Percentiles rank a stretch among this genome's conserved stretches.
Evolutionary conservation across 257 asterid species (phyloP).

Genomic region (Hygrophila difformis): DNA sequence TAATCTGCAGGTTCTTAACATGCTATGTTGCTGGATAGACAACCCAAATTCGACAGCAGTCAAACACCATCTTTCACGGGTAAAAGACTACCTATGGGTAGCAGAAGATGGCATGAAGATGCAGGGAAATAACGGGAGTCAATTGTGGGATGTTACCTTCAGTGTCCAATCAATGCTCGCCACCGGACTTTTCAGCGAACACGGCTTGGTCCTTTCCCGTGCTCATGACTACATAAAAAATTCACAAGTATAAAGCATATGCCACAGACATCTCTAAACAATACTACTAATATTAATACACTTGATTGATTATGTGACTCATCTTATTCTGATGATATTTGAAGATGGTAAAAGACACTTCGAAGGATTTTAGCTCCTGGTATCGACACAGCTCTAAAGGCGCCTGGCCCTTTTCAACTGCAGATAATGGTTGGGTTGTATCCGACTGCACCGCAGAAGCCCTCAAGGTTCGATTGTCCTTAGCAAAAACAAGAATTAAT

Average conservation of each 20-base stretch:
- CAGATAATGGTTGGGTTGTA: conserved; percentile 63
- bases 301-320: no score
- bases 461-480: conserved; percentile 33
- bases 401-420: conserved; percentile 71
- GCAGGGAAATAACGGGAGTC: conserved; percentile 84
- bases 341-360: conserved; percentile 33
- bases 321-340: no score
- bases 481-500: no score
- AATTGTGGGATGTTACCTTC: conserved; percentile 58
- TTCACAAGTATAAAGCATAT: conserved; percentile 41
- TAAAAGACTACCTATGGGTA: conserved; percentile 65
- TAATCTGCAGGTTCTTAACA: no score
- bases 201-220: conserved; percentile 34
- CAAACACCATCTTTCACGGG: conserved; percentile 45
- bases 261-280: no score
- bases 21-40: conserved; percentile 67
- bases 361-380: conserved; percentile 30
- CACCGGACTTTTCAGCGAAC: conserved; percentile 39
- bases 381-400: conserved; percentile 66
- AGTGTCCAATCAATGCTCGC: conserved; percentile 55
- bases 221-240: conserved; percentile 51
- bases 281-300: not conserved
- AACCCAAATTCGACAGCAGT: conserved; percentile 36
- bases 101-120: conserved; percentile 94
- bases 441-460: conserved; percentile 75